phyloP scores from a whole-genome alignment of 352 stramenopile genomes.

The Phytophthora aleatoria region DNA sequence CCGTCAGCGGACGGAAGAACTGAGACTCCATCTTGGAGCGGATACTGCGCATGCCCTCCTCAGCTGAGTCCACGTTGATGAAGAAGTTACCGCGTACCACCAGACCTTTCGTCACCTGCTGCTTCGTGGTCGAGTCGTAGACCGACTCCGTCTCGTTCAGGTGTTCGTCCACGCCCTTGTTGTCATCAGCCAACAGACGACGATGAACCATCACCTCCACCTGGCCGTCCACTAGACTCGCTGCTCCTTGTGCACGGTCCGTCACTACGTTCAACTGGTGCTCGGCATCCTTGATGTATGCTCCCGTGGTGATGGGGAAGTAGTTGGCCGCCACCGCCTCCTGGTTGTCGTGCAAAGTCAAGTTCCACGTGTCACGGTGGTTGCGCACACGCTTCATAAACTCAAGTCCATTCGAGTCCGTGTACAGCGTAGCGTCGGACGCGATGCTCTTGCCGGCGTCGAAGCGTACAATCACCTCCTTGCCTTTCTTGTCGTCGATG shows the following conservation, averaged over 20 bases:
- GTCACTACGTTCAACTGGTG: slow-evolving; percentile 89
- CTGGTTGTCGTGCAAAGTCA: slow-evolving; percentile 87
- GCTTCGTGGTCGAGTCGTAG: slow-evolving; percentile 64
- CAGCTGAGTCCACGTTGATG: slow-evolving; percentile 62
- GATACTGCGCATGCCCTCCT: slow-evolving; percentile 60
- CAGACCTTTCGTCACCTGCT: slow-evolving; percentile 60
- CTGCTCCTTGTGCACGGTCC: slow-evolving; percentile 93
- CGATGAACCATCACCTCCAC: slow-evolving; percentile 99
- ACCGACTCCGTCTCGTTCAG: slow-evolving; percentile 93
- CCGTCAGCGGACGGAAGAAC: slow-evolving; percentile 72
- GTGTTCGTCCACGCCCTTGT: slow-evolving; percentile 92
- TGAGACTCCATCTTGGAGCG: slow-evolving; percentile 69
- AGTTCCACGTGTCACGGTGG: slow-evolving; percentile 89
- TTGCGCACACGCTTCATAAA: slow-evolving; percentile 92
- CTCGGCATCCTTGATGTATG: slow-evolving; percentile 92
- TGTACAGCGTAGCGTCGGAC: slow-evolving; percentile 80
- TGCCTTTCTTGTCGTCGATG: slow-evolving; percentile 86
- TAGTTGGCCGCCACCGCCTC: slow-evolving; percentile 97
- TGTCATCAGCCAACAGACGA: slow-evolving; percentile 92
- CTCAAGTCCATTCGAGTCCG: slow-evolving; percentile 96
- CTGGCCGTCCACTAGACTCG: slow-evolving; percentile 89
- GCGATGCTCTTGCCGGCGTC: slow-evolving; percentile 60
- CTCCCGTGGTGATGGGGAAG: slow-evolving; percentile 95
- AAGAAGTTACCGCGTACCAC: slow-evolving; percentile 72
- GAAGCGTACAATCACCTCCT: slow-evolving; percentile 96